Percentiles rank a stretch among this genome's conserved stretches.
These are phyloP conservation scores for Talaromyces trachyspermus DNA, from an alignment of 495 filamentous ascomycete genomes.

Conservation along the genomic window DNA sequence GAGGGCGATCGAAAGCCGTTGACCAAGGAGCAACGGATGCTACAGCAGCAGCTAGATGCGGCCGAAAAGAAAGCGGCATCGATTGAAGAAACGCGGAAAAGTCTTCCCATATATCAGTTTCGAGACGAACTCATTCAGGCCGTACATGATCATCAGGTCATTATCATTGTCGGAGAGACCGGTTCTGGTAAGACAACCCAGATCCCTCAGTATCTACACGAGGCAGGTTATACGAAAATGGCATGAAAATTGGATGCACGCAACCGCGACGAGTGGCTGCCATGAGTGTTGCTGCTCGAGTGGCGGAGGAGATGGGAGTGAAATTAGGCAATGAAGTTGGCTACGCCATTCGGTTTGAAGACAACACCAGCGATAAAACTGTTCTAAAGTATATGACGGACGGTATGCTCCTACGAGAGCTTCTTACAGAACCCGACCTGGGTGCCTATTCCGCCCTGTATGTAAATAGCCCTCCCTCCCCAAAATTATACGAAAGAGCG, in stretches of 20 bases:
- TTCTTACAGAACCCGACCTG: conserved; percentile 83
- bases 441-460: conserved; percentile 75
- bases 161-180: conserved; percentile 83
- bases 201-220: conserved; percentile 78
- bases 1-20: conserved; percentile 60
- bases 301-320: conserved; percentile 89
- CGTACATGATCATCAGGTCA: conserved; percentile 70
- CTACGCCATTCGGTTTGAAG: conserved; percentile 93
- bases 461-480: too few species aligned
- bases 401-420: conserved; percentile 89
- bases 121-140: conserved; percentile 68
- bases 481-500: too few species aligned
- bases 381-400: conserved; percentile 97
- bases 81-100: conserved; percentile 89
- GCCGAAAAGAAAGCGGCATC: conserved; percentile 78
- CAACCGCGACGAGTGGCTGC: conserved; percentile 95
- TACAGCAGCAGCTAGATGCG: conserved; percentile 73
- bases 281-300: conserved; percentile 90
- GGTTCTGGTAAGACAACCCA: conserved; percentile 88
- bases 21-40: conserved; percentile 67
- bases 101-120: conserved; percentile 83
- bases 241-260: conserved; percentile 46
- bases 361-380: conserved; percentile 88
- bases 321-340: conserved; percentile 90
- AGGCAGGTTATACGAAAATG: conserved; percentile 82